Evolutionary conservation across 139 green algal genomes (phyloP).

Genomic region (Chlorella sp.): DNA sequence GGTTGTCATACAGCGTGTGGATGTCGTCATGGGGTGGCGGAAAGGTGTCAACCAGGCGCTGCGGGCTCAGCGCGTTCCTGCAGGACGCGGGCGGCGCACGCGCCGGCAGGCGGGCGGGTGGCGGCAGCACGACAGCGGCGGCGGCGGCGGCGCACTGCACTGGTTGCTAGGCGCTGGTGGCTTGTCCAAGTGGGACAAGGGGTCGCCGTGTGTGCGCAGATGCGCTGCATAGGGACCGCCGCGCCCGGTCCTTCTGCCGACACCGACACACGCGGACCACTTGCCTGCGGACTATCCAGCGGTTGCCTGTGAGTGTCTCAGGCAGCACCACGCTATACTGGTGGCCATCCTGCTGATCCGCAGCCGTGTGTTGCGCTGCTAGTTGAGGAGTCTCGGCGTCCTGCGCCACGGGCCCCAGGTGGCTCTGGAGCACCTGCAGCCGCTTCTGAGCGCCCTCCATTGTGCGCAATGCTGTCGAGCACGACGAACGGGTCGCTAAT

Average conservation of each 20-base stretch:
- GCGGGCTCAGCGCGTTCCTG: constrained; percentile 73
- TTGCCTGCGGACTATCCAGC: constrained; percentile 85
- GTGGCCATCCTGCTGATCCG: background rate
- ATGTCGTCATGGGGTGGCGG: constrained; percentile 78
- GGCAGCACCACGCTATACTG: constrained; percentile 67
- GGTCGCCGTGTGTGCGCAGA: background rate
- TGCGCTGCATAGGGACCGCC: background rate
- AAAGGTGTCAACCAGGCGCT: constrained; percentile 83
- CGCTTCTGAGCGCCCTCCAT: background rate
- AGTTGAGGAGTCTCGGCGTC: background rate
- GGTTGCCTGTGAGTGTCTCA: constrained; percentile 73
- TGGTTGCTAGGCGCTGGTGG: background rate
- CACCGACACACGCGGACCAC: background rate
- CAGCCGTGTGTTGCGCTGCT: background rate
- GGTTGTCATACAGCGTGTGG: constrained; percentile 91
- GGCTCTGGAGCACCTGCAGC: constrained; percentile 20
- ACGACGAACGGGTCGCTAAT: background rate
- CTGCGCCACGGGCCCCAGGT: background rate
- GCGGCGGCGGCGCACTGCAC: background rate
- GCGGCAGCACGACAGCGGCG: background rate
- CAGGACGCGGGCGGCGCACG: background rate
- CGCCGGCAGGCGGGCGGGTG: background rate
- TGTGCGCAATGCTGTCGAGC: background rate
- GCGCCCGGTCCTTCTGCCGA: background rate
- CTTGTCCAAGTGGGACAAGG: too few relatives aligned